Base-by-base conservation (phyloP, 2,329 filamentous ascomycete genomes). In the Stenocarpella maydis region DNA sequence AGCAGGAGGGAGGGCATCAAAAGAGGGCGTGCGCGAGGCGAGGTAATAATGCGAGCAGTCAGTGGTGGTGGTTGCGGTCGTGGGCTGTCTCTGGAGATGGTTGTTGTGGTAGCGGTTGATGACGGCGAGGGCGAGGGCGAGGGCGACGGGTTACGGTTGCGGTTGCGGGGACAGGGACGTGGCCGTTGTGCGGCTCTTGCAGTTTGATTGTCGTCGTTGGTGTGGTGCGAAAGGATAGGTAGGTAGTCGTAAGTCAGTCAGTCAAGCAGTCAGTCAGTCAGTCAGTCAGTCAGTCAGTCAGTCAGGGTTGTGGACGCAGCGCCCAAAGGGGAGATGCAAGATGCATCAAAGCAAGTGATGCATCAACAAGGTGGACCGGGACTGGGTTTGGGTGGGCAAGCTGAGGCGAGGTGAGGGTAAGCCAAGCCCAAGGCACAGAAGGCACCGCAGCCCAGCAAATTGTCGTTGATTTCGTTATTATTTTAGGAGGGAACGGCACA, bases 381-480 rank as follows among this genome's bases (percentile, higher is more conserved):
- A 37, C 34, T 8, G 9, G 34, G 34, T 37, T 37, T 7, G 34
- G 34, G 58, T 49, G 58, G 58, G 28, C 43, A 61, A 26, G 58
- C 58, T 49, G 55, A 61, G 41, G 55, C 49, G 41, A 49, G 58
- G 58, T 63, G 41, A 63, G 58, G 43, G 43, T 49, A 63, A 63
- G 58, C 58, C 58, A 47, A 47, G 41, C 58, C 4, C 41, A 61
- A 37, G 41, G 58, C 58, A 47, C 28, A 49, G 58, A 47, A 37
- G 41, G 58, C 41, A 47, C 28, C 37, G 58, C 43, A 63, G 58
- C 58, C 4, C 41, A 63, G 58, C 58, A 49, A 63, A 63, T 63
- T 63, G 58, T 63, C 58, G 58, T 37, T 63, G 58, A 63, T 63
- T 63, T 63, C 58, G 58, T 63, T n/a, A n/a, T n/a, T n/a, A n/a